Conservation (phyloP, 495 filamentous ascomycete genomes). For the Penicillium canariense region DNA sequence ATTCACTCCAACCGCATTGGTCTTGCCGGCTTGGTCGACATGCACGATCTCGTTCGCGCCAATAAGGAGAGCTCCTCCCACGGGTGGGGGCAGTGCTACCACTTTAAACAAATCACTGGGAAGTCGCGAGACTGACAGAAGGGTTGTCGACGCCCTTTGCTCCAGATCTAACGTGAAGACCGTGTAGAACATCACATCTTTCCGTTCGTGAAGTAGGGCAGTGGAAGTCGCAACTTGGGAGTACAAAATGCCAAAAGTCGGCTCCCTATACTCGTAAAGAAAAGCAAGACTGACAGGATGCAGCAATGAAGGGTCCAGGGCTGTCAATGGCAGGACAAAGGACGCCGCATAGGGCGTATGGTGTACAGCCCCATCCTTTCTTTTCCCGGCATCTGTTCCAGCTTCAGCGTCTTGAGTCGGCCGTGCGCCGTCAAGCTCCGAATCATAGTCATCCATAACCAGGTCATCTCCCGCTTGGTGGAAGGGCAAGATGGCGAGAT, state of each 20-base stretch:
- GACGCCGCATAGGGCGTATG: conserved; percentile 84
- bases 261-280: conserved; percentile 94
- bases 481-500: conserved; percentile 92
- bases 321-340: conserved; percentile 82
- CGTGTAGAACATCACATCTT: conserved; percentile 81
- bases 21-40: conserved; percentile 92
- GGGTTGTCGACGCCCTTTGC: conserved; percentile 88
- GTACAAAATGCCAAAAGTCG: conserved; percentile 92
- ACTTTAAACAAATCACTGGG: conserved; percentile 89
- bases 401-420: conserved; percentile 16
- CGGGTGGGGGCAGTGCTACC: conserved; percentile 76
- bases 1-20: conserved; percentile 93
- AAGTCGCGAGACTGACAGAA: conserved; percentile 78
- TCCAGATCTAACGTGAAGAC: conserved; percentile 95
- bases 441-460: conserved; percentile 85
- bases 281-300: conserved; percentile 91
- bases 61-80: conserved; percentile 84
- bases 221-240: conserved; percentile 67
- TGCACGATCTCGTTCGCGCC: conserved; percentile 91
- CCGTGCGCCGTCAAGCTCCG: conserved; percentile 62
- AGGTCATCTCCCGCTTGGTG: conserved; percentile 81
- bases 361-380: conserved; percentile 54
- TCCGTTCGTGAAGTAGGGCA: conserved; percentile 71
- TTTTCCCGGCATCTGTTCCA: conserved; percentile 23
- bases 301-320: conserved; percentile 80